Evolutionary conservation across 805 yeast genomes (phyloP).

Genomic region (Kodamaea nitidulidarum): DNA sequence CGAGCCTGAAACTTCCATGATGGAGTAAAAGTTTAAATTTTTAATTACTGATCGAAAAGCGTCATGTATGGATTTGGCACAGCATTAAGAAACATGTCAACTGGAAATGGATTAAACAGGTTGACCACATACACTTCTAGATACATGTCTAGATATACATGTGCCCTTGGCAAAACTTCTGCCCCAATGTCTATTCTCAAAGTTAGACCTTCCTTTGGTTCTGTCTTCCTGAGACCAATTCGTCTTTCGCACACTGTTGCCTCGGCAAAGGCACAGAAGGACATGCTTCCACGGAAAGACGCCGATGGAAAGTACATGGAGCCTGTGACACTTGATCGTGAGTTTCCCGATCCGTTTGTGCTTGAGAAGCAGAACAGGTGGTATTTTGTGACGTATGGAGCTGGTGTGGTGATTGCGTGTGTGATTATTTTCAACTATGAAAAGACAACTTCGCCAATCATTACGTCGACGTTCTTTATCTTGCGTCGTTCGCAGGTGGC

Average conservation of each 20-base stretch:
- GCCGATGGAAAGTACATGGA: conserved; percentile 15
- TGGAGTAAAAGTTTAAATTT: conserved; percentile 1
- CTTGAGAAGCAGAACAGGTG: conserved; percentile 48
- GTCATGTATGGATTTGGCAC: too few species aligned
- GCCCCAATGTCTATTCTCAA: too few species aligned
- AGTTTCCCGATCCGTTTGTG: conserved; percentile 75
- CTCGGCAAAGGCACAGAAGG: conserved; percentile 1
- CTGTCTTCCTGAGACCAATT: background rate
- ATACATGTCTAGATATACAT: too few species aligned
- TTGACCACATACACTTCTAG: too few species aligned
- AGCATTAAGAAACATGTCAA: too few species aligned
- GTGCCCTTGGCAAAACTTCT: too few species aligned
- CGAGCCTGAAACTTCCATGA: conserved; percentile 34
- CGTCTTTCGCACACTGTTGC: background rate
- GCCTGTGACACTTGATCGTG: conserved; percentile 67
- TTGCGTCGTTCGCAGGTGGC: conserved; percentile 72
- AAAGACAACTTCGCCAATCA: conserved; percentile 83
- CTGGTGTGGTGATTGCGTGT: conserved; percentile 38
- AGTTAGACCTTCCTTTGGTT: too few species aligned
- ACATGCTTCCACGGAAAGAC: background rate
- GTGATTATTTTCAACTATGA: conserved; percentile 84
- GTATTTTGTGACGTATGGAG: conserved; percentile 46
- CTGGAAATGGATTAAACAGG: too few species aligned
- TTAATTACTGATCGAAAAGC: too few species aligned
- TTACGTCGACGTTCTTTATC: conserved; percentile 80